Evolutionary conservation across 345 rosid species (phyloP).

Genomic region (Reutealis trisperma): DNA sequence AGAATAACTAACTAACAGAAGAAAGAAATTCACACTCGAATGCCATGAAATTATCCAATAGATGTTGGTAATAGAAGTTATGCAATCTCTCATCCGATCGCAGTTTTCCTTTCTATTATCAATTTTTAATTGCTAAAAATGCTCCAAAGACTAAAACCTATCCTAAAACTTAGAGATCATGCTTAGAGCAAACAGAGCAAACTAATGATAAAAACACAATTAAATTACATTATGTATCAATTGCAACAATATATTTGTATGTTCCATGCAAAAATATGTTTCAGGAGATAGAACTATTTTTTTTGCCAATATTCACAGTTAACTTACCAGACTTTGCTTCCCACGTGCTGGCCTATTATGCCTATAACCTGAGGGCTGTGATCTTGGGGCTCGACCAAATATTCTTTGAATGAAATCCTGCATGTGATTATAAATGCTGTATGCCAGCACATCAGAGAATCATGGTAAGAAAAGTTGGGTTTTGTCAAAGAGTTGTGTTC

Average conservation of each 20-base stretch:
- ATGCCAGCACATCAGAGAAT: constrained; percentile 2
- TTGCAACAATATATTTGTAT: neutral
- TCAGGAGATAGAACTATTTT: neutral
- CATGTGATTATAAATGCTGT: constrained; percentile 39
- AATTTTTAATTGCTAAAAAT: too few relatives aligned
- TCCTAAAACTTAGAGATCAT: neutral
- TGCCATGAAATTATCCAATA: neutral
- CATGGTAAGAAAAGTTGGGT: neutral
- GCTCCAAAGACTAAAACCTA: neutral
- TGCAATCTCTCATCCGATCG: neutral
- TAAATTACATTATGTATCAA: neutral
- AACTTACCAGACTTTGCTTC: constrained; percentile 24
- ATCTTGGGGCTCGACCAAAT: constrained; percentile 19
- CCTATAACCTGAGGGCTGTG: constrained; percentile 16
- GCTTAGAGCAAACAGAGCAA: neutral
- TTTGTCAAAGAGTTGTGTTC: neutral
- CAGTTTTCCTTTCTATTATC: neutral
- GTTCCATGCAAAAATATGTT: neutral
- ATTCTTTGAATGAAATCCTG: constrained; percentile 34
- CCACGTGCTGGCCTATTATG: constrained; percentile 1
- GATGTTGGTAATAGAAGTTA: neutral
- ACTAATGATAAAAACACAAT: neutral
- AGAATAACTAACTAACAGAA: too few relatives aligned
- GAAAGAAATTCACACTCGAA: neutral
- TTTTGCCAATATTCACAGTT: neutral